These are phyloP conservation scores for Thielaviopsis euricoi DNA, from an alignment of 2,329 filamentous ascomycete species.

Conservation along the genomic window DNA sequence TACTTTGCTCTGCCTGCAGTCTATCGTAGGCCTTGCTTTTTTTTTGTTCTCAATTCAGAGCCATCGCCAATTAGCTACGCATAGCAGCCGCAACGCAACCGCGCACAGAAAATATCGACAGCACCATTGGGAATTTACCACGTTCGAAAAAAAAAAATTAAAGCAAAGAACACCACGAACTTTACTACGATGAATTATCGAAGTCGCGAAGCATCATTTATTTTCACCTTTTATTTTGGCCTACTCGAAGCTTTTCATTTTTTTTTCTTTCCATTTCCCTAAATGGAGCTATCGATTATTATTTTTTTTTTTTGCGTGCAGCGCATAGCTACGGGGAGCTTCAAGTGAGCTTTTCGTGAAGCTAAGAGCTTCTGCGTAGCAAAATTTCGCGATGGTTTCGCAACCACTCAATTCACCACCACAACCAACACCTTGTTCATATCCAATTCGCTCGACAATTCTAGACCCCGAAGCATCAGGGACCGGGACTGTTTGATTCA, in stretches of 20 bases:
- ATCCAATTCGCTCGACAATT: neutral
- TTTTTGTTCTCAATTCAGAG: slow-evolving; percentile 15
- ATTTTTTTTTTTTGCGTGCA: neutral
- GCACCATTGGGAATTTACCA: neutral
- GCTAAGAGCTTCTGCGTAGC: neutral
- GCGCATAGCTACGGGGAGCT: neutral
- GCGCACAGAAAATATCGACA: neutral
- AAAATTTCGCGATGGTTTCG: neutral
- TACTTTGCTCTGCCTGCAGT: neutral
- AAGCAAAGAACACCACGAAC: neutral
- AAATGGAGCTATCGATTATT: neutral
- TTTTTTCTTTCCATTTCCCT: neutral
- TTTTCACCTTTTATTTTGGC: neutral
- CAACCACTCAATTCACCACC: neutral
- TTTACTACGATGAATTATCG: neutral
- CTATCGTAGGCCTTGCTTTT: slow-evolving; percentile 2
- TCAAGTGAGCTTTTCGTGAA: neutral
- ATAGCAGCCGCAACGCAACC: neutral
- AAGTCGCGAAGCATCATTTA: neutral
- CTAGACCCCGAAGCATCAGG: neutral
- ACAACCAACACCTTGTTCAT: neutral
- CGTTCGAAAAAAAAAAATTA: neutral
- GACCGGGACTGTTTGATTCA: neutral
- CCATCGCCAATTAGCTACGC: slow-evolving; percentile 11
- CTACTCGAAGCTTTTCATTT: neutral